Evolutionary conservation across 192 early-diverging fungal genomes (phyloP).

Genomic region (Gorgonomyces haynaldii): DNA sequence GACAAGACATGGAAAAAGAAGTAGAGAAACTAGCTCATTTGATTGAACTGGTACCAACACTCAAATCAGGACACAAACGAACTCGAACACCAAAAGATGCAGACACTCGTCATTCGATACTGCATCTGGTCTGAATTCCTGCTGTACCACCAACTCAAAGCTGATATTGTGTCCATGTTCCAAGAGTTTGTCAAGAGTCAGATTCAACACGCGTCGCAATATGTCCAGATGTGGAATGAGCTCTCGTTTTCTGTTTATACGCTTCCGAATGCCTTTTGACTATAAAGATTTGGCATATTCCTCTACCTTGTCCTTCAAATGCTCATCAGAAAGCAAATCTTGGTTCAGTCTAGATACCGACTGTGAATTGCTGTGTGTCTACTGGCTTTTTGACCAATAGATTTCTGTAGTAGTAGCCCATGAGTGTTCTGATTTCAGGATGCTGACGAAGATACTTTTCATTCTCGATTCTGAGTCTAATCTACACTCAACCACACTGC

Average conservation of each 20-base stretch:
- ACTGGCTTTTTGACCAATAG: constrained; percentile 26
- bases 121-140: constrained; percentile 7
- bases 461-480: constrained; percentile 30
- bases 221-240: too few species aligned
- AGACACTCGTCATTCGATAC: background rate
- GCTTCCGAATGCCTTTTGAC: too few species aligned
- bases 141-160: constrained; percentile 1
- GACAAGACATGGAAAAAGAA: background rate
- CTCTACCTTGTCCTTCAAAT: background rate
- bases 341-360: background rate
- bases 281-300: too few species aligned
- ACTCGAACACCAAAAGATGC: background rate
- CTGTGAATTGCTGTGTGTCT: constrained; percentile 11
- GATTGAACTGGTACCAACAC: background rate
- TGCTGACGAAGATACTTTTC: constrained; percentile 36
- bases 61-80: background rate
- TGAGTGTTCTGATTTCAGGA: constrained; percentile 34
- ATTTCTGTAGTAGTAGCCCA: constrained; percentile 27
- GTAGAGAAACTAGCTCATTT: constrained; percentile 4
- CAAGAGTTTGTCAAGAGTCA: background rate
- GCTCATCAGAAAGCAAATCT: background rate
- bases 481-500: constrained; percentile 6
- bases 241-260: too few species aligned
- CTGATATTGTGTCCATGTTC: background rate
- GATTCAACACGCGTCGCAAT: background rate